Conservation (phyloP, 371 early-diverging fungal genomes). For the Mortierella sp. region DNA sequence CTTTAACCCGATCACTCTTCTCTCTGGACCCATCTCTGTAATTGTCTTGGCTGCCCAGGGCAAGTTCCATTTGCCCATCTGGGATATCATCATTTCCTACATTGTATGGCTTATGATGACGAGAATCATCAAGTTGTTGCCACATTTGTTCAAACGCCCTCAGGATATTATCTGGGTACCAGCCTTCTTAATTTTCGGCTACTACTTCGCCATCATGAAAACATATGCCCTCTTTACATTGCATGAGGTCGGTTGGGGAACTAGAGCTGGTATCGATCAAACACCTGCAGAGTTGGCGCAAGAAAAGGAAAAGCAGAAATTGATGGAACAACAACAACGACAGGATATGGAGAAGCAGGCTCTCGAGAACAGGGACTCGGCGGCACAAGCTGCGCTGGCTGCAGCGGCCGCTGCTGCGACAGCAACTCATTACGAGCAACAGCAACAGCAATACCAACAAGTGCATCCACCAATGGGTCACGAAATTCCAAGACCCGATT, state of each 20-base stretch:
- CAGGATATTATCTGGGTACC: slow-evolving; percentile 76
- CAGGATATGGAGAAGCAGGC: slow-evolving; percentile 19
- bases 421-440: slow-evolving; percentile 30
- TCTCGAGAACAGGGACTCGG: slow-evolving; percentile 5
- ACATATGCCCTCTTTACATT: slow-evolving; percentile 78
- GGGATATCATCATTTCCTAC: slow-evolving; percentile 75
- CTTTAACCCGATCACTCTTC: slow-evolving; percentile 78
- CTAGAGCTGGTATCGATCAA: slow-evolving; percentile 67
- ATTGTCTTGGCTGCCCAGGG: slow-evolving; percentile 57
- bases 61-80: slow-evolving; percentile 58
- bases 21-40: slow-evolving; percentile 78
- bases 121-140: slow-evolving; percentile 77
- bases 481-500: slow-evolving; percentile 23
- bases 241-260: slow-evolving; percentile 83
- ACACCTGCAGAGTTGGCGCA: slow-evolving; percentile 39
- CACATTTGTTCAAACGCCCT: slow-evolving; percentile 76
- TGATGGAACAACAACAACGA: slow-evolving; percentile 18
- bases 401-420: slow-evolving; percentile 48
- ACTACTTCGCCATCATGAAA: slow-evolving; percentile 81
- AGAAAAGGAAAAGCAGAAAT: slow-evolving; percentile 38
- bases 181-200: slow-evolving; percentile 77
- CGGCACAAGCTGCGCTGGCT: slow-evolving; percentile 47
- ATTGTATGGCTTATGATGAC: slow-evolving; percentile 76
- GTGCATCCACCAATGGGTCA: background rate
- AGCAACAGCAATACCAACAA: slow-evolving; percentile 8